Conservation (phyloP, 208 protist genomes). For the Plasmodiophora brassicae region DNA sequence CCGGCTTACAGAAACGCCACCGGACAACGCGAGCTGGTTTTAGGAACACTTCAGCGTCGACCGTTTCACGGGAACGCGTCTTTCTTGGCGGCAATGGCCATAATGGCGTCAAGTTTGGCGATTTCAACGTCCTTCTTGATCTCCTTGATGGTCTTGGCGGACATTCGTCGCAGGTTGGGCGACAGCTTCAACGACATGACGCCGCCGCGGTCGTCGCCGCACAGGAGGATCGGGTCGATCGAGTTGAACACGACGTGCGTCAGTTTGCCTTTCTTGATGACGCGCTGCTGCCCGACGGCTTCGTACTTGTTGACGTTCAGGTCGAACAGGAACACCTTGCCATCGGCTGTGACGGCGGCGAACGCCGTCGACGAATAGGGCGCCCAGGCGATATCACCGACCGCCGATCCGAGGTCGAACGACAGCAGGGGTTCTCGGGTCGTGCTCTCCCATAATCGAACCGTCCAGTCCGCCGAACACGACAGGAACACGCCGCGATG, state of each 20-base stretch:
- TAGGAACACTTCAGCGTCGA: too few relatives aligned
- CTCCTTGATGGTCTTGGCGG: slow-evolving; percentile 25
- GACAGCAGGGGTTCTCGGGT: slow-evolving; percentile 74
- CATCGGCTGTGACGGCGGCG: slow-evolving; percentile 85
- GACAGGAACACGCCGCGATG: slow-evolving; percentile 87
- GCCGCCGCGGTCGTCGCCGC: slow-evolving; percentile 86
- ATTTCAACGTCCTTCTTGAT: slow-evolving; percentile 28
- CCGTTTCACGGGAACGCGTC: background rate
- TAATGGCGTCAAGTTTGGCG: background rate
- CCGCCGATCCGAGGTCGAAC: slow-evolving; percentile 88
- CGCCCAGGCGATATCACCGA: slow-evolving; percentile 89
- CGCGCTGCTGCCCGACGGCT: slow-evolving; percentile 86
- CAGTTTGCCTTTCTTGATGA: slow-evolving; percentile 89
- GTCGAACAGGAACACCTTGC: slow-evolving; percentile 74
- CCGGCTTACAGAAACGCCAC: too few relatives aligned
- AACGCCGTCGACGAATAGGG: slow-evolving; percentile 91
- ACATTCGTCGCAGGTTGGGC: slow-evolving; percentile 56
- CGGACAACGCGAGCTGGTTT: too few relatives aligned
- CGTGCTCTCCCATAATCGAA: slow-evolving; percentile 87
- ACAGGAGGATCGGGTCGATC: slow-evolving; percentile 79
- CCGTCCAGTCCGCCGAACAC: slow-evolving; percentile 89
- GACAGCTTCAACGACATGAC: slow-evolving; percentile 88
- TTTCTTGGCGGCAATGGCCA: slow-evolving; percentile 30
- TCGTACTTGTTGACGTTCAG: slow-evolving; percentile 81
- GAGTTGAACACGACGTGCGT: slow-evolving; percentile 88